These are phyloP conservation scores for Sonneratia caseolaris DNA, from an alignment of 345 rosid genomes.

Conservation along the genomic window DNA sequence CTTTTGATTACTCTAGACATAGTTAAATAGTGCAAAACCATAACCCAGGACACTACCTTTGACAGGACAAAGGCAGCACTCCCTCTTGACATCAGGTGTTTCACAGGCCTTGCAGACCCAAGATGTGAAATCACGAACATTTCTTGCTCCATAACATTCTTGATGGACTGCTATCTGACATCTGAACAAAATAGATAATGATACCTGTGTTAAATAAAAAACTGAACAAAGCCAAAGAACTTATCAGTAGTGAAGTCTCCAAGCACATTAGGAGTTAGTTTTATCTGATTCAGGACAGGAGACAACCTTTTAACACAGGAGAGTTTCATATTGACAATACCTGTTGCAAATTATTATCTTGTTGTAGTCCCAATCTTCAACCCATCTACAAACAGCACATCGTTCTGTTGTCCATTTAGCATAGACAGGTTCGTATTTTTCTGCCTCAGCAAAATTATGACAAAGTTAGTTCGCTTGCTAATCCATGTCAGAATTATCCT, in stretches of 20 bases:
- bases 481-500: neutral
- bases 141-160: conserved; percentile 95
- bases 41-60: conserved; percentile 40
- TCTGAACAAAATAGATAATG: conserved; percentile 24
- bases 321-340: conserved; percentile 24
- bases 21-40: neutral
- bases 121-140: conserved; percentile 83
- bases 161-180: conserved; percentile 99
- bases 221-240: neutral
- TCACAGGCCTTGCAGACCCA: conserved; percentile 99
- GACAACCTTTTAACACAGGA: too few species aligned
- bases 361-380: conserved; percentile 99
- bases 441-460: conserved; percentile 14
- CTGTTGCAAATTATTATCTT: conserved; percentile 96
- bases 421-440: conserved; percentile 41
- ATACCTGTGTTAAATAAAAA: neutral
- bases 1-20: neutral
- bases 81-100: conserved; percentile 76
- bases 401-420: conserved; percentile 97
- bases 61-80: conserved; percentile 97
- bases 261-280: too few species aligned
- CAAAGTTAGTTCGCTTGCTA: neutral
- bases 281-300: too few species aligned
- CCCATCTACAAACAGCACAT: conserved; percentile 99
- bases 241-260: neutral